phyloP scores from a whole-genome alignment of 2,329 filamentous ascomycete genomes.

The Verticillium longisporum region DNA sequence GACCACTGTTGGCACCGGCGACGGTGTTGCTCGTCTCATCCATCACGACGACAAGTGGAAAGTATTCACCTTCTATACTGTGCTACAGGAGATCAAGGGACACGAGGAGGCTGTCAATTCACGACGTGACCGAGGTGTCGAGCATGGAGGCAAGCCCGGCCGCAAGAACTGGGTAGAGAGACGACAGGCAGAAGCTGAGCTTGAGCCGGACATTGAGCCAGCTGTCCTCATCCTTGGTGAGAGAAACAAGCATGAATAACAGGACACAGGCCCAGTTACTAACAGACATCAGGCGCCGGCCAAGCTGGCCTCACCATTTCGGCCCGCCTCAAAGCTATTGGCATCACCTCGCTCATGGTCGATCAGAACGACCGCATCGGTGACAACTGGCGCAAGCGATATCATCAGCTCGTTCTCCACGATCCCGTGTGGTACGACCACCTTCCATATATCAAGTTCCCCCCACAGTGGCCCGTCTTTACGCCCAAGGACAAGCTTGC shows the following conservation, averaged over 20 bases:
- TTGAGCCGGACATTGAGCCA: conserved; percentile 7
- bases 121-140: conserved; percentile 40
- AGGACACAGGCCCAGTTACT: neutral
- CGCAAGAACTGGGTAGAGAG: conserved; percentile 15
- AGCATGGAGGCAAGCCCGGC: conserved; percentile 22
- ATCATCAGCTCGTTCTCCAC: conserved; percentile 51
- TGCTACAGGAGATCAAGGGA: conserved; percentile 38
- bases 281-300: conserved; percentile 36
- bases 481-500: conserved; percentile 63
- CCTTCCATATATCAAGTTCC: conserved; percentile 56
- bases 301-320: conserved; percentile 46
- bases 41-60: conserved; percentile 36
- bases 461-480: conserved; percentile 56
- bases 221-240: conserved; percentile 10
- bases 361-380: conserved; percentile 45
- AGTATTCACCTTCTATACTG: conserved; percentile 50
- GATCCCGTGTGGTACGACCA: conserved; percentile 55
- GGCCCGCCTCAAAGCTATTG: conserved; percentile 48
- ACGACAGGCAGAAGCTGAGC: conserved; percentile 9
- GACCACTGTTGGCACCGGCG: conserved; percentile 45
- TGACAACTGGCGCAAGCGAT: conserved; percentile 54
- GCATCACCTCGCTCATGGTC: conserved; percentile 42
- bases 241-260: neutral
- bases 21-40: conserved; percentile 48
- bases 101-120: conserved; percentile 35